phyloP scores from a whole-genome alignment of 2,329 filamentous ascomycete species.

The Botryotinia calthae region DNA sequence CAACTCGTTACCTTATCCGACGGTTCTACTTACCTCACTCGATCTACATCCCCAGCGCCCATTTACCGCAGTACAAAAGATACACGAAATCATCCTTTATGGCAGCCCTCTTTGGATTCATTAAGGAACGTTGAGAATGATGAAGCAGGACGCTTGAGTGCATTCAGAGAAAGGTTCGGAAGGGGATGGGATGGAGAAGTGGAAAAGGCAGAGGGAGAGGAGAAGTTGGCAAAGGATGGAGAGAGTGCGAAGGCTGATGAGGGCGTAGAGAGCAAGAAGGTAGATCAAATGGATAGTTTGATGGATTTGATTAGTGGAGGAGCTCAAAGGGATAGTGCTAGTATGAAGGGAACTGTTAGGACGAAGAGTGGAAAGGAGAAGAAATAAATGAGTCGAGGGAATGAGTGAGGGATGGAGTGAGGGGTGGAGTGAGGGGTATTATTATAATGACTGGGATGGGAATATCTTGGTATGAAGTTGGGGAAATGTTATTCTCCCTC shows the following conservation, averaged over 20 bases:
- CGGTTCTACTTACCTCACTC: constrained; percentile 78
- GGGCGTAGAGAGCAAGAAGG: constrained; percentile 25
- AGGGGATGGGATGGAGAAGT: constrained; percentile 83
- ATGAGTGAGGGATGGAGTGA: constrained; percentile 34
- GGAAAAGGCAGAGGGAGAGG: constrained; percentile 32
- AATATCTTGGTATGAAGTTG: background rate
- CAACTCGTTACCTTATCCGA: constrained; percentile 90
- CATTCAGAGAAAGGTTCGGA: constrained; percentile 83
- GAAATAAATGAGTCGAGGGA: constrained; percentile 36
- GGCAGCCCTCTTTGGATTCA: constrained; percentile 82
- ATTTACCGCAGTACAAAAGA: constrained; percentile 69
- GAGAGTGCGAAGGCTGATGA: constrained; percentile 40
- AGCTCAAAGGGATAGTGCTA: constrained; percentile 24
- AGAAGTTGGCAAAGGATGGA: constrained; percentile 32
- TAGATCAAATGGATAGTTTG: constrained; percentile 48
- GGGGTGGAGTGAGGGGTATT: background rate
- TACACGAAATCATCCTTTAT: constrained; percentile 81
- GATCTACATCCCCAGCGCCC: constrained; percentile 69
- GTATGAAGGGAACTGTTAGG: constrained; percentile 33
- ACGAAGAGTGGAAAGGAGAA: constrained; percentile 33
- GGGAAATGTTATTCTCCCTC: background rate
- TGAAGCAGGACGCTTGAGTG: constrained; percentile 84
- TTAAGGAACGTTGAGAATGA: constrained; percentile 89
- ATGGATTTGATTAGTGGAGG: constrained; percentile 54
- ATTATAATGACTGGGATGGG: constrained; percentile 6